These are phyloP conservation scores for Sporobolomyces pararoseus DNA, from an alignment of 768 basidiomycete genomes.

Conservation along the genomic window DNA sequence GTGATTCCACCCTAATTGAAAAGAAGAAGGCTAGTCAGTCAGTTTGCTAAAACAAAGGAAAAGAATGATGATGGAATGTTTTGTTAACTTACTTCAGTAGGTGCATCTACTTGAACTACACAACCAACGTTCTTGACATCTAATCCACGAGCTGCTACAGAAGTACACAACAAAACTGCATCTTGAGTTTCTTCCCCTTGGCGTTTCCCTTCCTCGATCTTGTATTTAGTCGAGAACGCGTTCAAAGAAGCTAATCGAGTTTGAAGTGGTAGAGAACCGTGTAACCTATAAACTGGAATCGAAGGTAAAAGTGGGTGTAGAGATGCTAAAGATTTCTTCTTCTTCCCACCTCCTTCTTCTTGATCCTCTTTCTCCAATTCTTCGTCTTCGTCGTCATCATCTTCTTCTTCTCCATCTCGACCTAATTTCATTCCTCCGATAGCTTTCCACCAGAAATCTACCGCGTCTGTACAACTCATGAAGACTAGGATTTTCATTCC, in stretches of 20 bases:
- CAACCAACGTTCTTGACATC: slow-evolving; percentile 91
- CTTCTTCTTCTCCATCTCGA: slow-evolving; percentile 34
- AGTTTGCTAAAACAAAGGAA: not conserved
- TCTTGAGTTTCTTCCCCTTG: slow-evolving; percentile 51
- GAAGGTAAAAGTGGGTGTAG: slow-evolving; percentile 74
- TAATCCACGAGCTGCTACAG: slow-evolving; percentile 95
- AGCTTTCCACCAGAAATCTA: slow-evolving; percentile 91
- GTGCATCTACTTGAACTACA: slow-evolving; percentile 93
- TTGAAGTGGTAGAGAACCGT: slow-evolving; percentile 81
- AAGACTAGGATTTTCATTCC: slow-evolving; percentile 85
- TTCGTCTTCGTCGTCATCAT: slow-evolving; percentile 38
- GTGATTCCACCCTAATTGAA: slow-evolving; percentile 84
- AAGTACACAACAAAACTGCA: slow-evolving; percentile 86
- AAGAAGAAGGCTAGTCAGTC: not conserved
- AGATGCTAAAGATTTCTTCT: slow-evolving; percentile 56
- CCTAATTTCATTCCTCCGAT: slow-evolving; percentile 71
- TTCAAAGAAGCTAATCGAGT: slow-evolving; percentile 77
- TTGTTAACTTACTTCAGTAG: slow-evolving; percentile 69
- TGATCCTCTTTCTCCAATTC: slow-evolving; percentile 43
- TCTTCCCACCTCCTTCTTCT: slow-evolving; percentile 19
- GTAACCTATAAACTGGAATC: slow-evolving; percentile 77
- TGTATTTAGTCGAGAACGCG: slow-evolving; percentile 60
- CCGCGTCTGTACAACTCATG: slow-evolving; percentile 93
- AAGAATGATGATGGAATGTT: too few species aligned
- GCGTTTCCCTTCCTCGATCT: slow-evolving; percentile 46